A percentile compares a stretch with the other conserved stretches of the same genome.
Conservation (phyloP, 2,329 filamentous ascomycete genomes). For the Penicillium olsonii region DNA sequence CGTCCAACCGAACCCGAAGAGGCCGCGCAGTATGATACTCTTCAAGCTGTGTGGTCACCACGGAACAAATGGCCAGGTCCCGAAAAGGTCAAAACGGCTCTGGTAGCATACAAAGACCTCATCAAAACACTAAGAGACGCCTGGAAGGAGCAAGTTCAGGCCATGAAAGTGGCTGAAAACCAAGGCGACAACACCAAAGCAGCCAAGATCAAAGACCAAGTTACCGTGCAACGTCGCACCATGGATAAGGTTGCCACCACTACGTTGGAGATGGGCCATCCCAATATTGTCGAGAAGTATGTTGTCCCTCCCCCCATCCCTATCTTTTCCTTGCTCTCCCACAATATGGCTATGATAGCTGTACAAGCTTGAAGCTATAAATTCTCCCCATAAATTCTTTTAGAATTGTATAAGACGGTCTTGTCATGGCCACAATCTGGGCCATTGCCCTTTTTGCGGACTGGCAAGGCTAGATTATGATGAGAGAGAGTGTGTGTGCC, state of each 20-base stretch:
- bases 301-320: conserved; percentile 25
- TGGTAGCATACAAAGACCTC: conserved; percentile 61
- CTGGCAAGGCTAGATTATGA: conserved; percentile 4
- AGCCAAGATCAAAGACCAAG: conserved; percentile 56
- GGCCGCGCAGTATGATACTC: conserved; percentile 59
- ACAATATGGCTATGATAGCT: conserved; percentile 29
- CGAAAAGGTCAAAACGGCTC: conserved; percentile 56
- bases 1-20: conserved; percentile 56
- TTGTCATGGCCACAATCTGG: conserved; percentile 33
- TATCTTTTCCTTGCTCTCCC: conserved; percentile 11
- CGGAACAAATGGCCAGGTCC: conserved; percentile 52
- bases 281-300: conserved; percentile 53
- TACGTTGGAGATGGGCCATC: conserved; percentile 48
- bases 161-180: conserved; percentile 60
- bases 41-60: conserved; percentile 63
- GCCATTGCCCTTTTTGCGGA: conserved; percentile 9
- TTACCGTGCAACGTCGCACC: conserved; percentile 58
- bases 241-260: conserved; percentile 54
- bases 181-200: conserved; percentile 57
- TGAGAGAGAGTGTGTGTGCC: background rate
- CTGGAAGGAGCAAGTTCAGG: conserved; percentile 61
- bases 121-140: conserved; percentile 61
- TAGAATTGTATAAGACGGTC: conserved; percentile 25
- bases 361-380: conserved; percentile 39
- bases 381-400: conserved; percentile 38